Evolutionary conservation across 257 asterid species (phyloP), one percentile per base, ranked within the genome.

Genomic region (Capsicum pubescens): DNA sequence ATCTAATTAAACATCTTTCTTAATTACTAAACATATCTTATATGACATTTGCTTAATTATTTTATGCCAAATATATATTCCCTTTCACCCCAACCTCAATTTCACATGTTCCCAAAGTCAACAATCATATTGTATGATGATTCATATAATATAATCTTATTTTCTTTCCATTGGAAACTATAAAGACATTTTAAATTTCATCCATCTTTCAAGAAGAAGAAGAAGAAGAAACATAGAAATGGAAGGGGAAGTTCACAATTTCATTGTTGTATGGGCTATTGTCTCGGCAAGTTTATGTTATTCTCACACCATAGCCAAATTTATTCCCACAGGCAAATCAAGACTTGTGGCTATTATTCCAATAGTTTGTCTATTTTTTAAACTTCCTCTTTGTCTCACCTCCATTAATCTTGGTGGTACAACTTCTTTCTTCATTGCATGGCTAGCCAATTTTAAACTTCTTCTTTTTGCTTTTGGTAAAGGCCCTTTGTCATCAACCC

Each of bases 221-320:
- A 46, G 32, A 26, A 26, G 36, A 52, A 52, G 66, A 39, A 7
- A 8, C 9, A 7, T 3, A 57, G 19, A 61, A 32, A 88, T 90
- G 95, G 94, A 91, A 80, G 95, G 92, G 0, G 95, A 93, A 81
- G 85, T 90, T 42, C 85, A 82, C 79, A 91, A 88, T 83, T 84
- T 86, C 14, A 84, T 88, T 1, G 63, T 91, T 0, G 91, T 91
- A 48, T 93, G 95, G 93, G 46, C 59, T 0, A 87, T 90, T 1
- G 84, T 90, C 3, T 50, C 91, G 9, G 86, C 83, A 56, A 87
- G 86, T 17, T 80, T 91, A 14, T 83, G 86, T 68, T 93, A 91
- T 56, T 90, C 94, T 86, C 90, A 91, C 83, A 32, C 66, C 12
- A 71, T 57, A 3, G 80, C 15, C 82, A 89, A 89, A 50, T 1